Percentiles rank a stretch among this genome's conserved stretches.
phyloP scores from a whole-genome alignment of 768 basidiomycete species.

The Boletus rubescentipes region DNA sequence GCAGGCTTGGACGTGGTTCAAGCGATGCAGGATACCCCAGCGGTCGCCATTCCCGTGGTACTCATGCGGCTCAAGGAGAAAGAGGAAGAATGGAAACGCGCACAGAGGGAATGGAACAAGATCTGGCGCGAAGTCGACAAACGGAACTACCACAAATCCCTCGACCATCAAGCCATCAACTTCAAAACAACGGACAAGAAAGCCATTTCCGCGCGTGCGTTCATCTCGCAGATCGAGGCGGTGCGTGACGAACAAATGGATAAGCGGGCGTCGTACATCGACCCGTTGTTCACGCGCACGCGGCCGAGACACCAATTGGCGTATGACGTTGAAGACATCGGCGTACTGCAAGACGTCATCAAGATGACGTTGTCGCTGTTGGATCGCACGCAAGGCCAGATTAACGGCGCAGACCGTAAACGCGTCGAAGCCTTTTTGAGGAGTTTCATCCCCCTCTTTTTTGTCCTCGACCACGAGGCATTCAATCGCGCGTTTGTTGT shows the following conservation, averaged over 20 bases:
- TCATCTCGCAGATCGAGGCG: constrained; percentile 83
- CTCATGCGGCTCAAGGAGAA: constrained; percentile 89
- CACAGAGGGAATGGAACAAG: constrained; percentile 97
- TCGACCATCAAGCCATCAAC: constrained; percentile 90
- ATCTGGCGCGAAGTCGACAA: constrained; percentile 98
- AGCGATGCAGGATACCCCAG: constrained; percentile 91
- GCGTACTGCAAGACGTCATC: constrained; percentile 80
- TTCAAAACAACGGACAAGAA: constrained; percentile 94
- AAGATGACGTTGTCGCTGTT: constrained; percentile 90
- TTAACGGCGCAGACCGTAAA: constrained; percentile 68
- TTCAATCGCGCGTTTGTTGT: constrained; percentile 72
- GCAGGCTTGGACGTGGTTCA: constrained; percentile 77
- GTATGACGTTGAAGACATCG: constrained; percentile 69
- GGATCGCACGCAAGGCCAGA: constrained; percentile 81
- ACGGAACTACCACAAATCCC: constrained; percentile 87
- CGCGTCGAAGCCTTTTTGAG: constrained; percentile 83
- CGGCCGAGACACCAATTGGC: constrained; percentile 77
- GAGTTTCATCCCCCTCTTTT: constrained; percentile 71
- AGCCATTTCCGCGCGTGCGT: constrained; percentile 66
- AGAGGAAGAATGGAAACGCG: constrained; percentile 98
- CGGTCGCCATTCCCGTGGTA: constrained; percentile 86
- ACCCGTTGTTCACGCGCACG: constrained; percentile 55
- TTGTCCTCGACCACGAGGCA: constrained; percentile 66
- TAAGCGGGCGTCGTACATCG: constrained; percentile 60
- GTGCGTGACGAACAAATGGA: constrained; percentile 81